A percentile compares a stretch with the other conserved stretches of the same genome.
These are phyloP conservation scores for Lentinula sp. DNA, from an alignment of 768 basidiomycete species.

Conservation along the genomic window DNA sequence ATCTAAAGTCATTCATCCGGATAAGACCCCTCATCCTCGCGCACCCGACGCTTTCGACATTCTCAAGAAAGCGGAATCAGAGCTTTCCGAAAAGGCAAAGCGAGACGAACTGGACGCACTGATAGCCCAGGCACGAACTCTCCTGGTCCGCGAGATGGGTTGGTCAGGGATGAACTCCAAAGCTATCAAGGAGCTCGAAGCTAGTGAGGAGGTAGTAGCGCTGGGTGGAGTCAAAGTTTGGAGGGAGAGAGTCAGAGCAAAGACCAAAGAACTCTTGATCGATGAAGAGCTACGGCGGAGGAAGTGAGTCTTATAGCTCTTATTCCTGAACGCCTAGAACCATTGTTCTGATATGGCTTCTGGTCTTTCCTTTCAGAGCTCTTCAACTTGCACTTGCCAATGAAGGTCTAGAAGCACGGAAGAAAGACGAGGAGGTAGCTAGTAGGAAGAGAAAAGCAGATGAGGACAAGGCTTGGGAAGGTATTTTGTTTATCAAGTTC, in stretches of 20 bases:
- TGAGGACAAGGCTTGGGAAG: conserved; percentile 87
- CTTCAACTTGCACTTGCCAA: conserved; percentile 89
- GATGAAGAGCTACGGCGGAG: conserved; percentile 84
- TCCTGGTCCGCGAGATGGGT: conserved; percentile 56
- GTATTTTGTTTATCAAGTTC: conserved; percentile 28
- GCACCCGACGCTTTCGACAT: conserved; percentile 92
- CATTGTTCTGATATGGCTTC: background rate
- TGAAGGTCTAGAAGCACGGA: conserved; percentile 87
- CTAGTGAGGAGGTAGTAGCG: background rate
- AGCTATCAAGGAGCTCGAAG: background rate
- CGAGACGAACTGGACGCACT: conserved; percentile 79
- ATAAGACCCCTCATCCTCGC: conserved; percentile 86
- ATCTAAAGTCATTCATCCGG: conserved; percentile 88
- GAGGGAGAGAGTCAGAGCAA: conserved; percentile 42
- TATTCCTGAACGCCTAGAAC: background rate
- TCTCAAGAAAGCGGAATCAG: conserved; percentile 90
- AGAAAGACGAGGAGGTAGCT: conserved; percentile 81
- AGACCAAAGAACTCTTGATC: conserved; percentile 80
- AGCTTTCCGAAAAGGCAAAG: conserved; percentile 71
- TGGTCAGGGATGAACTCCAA: conserved; percentile 41
- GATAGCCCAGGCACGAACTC: conserved; percentile 66
- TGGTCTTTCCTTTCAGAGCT: conserved; percentile 42
- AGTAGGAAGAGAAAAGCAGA: conserved; percentile 82
- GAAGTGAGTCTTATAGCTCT: conserved; percentile 46
- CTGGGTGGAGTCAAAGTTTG: background rate